These are phyloP conservation scores for Tricholoma matsutake DNA, from an alignment of 768 basidiomycete species.

Conservation along the genomic window DNA sequence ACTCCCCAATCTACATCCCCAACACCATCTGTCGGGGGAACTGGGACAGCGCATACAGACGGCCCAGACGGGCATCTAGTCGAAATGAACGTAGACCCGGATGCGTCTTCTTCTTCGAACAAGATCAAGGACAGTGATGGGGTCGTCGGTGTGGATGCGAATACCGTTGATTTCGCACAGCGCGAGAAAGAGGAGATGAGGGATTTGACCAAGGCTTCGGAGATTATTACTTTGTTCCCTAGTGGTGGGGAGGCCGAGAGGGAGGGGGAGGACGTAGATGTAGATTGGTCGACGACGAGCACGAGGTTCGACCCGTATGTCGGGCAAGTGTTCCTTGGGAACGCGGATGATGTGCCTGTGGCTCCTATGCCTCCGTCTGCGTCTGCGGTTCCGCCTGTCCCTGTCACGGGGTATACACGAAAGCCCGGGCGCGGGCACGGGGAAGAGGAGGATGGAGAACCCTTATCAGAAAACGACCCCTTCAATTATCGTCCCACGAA, in stretches of 20 bases:
- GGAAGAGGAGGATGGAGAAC: neutral
- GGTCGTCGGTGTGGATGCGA: conserved; percentile 27
- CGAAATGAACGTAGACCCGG: conserved; percentile 21
- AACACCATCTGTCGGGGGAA: neutral
- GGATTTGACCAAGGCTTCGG: conserved; percentile 77
- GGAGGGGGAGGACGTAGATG: too few relatives aligned
- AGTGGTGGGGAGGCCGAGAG: neutral
- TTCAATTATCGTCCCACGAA: conserved; percentile 43
- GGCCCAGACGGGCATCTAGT: conserved; percentile 38
- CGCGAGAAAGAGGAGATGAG: conserved; percentile 90
- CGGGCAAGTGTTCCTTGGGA: conserved; percentile 79
- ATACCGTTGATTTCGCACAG: conserved; percentile 78
- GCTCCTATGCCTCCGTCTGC: conserved; percentile 24
- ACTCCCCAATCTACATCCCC: too few relatives aligned
- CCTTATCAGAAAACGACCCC: conserved; percentile 31
- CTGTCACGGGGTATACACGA: conserved; percentile 9
- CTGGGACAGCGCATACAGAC: conserved; percentile 34
- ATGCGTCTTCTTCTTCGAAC: neutral
- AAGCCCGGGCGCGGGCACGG: neutral
- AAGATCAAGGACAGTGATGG: conserved; percentile 7
- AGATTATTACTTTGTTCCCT: conserved; percentile 58
- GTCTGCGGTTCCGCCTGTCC: conserved; percentile 21
- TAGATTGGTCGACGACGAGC: conserved; percentile 31
- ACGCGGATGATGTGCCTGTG: conserved; percentile 76
- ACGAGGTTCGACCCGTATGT: conserved; percentile 51